Conservation (phyloP, 2,329 filamentous ascomycete species). For the Penicillium glabrum region DNA sequence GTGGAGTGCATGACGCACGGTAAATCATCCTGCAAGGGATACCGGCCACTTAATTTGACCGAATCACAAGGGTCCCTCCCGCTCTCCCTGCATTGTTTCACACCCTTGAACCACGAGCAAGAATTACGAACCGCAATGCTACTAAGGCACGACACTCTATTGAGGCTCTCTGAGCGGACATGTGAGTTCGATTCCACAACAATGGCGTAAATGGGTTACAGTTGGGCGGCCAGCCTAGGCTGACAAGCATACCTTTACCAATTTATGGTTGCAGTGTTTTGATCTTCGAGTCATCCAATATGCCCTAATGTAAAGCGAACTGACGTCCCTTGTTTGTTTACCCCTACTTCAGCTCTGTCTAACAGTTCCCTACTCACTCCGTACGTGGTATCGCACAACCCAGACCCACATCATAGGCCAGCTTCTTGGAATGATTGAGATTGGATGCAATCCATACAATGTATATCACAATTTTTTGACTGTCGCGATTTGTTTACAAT, state of each 20-base stretch:
- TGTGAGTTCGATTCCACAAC: conserved; percentile 1
- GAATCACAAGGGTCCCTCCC: conserved; percentile 2
- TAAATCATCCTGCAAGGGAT: conserved; percentile 18
- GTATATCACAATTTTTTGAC: conserved; percentile 1
- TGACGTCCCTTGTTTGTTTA: background rate
- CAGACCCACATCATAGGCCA: background rate
- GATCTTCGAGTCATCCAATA: background rate
- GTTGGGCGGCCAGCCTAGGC: background rate
- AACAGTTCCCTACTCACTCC: background rate
- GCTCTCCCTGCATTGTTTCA: conserved; percentile 23
- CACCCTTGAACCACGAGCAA: conserved; percentile 11
- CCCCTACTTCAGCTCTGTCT: background rate
- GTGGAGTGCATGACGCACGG: conserved; percentile 13
- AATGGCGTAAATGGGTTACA: conserved; percentile 3
- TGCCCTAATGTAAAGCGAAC: conserved; percentile 1
- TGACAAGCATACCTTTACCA: background rate
- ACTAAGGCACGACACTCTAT: background rate
- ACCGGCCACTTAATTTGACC: background rate
- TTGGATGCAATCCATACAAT: background rate
- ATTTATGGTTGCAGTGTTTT: background rate
- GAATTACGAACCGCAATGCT: conserved; percentile 12
- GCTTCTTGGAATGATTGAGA: background rate
- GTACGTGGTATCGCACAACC: background rate
- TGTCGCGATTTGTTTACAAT: background rate
- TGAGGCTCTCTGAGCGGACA: conserved; percentile 6